Evolutionary conservation across 2,329 filamentous ascomycete genomes (phyloP).

Genomic region (Mycocentrospora acerina): DNA sequence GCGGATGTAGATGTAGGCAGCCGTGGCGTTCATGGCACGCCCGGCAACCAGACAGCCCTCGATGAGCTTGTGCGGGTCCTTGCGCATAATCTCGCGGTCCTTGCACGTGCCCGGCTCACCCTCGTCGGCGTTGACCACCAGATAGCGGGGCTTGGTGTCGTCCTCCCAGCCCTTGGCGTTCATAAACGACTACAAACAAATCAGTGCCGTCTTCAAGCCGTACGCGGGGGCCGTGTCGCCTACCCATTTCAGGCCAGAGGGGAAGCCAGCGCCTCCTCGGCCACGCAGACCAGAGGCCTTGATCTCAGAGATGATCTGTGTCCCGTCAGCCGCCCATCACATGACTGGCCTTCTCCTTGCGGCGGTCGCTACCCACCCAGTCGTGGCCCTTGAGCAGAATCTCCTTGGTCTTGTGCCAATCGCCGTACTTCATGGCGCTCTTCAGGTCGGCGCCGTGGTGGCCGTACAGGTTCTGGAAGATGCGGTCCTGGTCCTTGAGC

Average conservation of each 20-base stretch:
- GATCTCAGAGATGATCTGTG: slow-evolving; percentile 88
- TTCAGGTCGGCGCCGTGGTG: slow-evolving; percentile 89
- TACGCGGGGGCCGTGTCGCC: slow-evolving; percentile 11
- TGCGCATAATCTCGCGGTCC: slow-evolving; percentile 99
- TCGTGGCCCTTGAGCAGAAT: slow-evolving; percentile 96
- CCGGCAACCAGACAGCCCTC: slow-evolving; percentile 96
- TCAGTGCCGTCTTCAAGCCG: slow-evolving; percentile 12
- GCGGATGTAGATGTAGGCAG: slow-evolving; percentile 99
- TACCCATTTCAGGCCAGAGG: slow-evolving; percentile 99
- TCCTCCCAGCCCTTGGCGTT: slow-evolving; percentile 99
- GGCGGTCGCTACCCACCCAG: slow-evolving; percentile 60
- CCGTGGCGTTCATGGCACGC: slow-evolving; percentile 97
- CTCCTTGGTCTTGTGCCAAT: slow-evolving; percentile 99
- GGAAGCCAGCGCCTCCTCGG: slow-evolving; percentile 95
- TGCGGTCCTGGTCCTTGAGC: slow-evolving; percentile 93
- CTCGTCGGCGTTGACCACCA: slow-evolving; percentile 98
- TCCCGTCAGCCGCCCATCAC: slow-evolving; percentile 18
- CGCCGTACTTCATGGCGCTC: slow-evolving; percentile 95
- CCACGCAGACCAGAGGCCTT: slow-evolving; percentile 95
- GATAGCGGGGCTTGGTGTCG: slow-evolving; percentile 90
- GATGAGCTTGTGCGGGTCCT: slow-evolving; percentile 98
- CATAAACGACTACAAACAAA: slow-evolving; percentile 81
- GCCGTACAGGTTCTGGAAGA: slow-evolving; percentile 98
- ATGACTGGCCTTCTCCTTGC: neutral
- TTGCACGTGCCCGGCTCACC: slow-evolving; percentile 99